Conservation (phyloP, 2,329 filamentous ascomycete genomes). For the Ophiosphaerella korrae region DNA sequence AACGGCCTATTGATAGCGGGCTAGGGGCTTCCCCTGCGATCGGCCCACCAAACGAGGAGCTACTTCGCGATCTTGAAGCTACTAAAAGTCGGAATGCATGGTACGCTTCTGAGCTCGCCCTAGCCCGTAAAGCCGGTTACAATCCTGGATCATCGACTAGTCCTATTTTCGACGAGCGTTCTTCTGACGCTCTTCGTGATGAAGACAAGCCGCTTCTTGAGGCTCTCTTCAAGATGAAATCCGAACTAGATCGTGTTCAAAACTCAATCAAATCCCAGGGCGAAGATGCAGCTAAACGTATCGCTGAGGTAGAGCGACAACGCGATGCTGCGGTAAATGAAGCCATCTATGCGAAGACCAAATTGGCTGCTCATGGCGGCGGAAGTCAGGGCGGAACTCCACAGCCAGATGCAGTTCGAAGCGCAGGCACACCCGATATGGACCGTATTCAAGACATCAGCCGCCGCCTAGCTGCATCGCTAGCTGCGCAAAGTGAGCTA, state of each 20-base stretch:
- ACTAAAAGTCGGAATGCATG: slow-evolving; percentile 88
- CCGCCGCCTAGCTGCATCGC: slow-evolving; percentile 78
- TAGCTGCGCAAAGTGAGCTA: slow-evolving; percentile 81
- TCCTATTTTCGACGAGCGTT: slow-evolving; percentile 75
- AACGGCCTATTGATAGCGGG: slow-evolving; percentile 62
- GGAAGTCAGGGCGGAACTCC: slow-evolving; percentile 67
- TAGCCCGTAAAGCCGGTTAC: slow-evolving; percentile 91
- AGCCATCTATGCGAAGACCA: slow-evolving; percentile 93
- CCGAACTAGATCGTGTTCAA: slow-evolving; percentile 88
- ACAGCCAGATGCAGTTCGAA: slow-evolving; percentile 60
- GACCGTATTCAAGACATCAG: slow-evolving; percentile 77
- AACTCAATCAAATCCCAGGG: slow-evolving; percentile 87
- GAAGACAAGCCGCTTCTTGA: slow-evolving; percentile 92
- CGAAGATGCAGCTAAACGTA: slow-evolving; percentile 80
- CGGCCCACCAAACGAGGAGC: slow-evolving; percentile 69
- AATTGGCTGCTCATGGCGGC: slow-evolving; percentile 77
- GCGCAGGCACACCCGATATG: slow-evolving; percentile 63
- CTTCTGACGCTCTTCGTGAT: slow-evolving; percentile 81
- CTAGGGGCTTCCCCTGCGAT: slow-evolving; percentile 64
- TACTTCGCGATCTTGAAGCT: slow-evolving; percentile 85
- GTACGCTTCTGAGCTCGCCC: slow-evolving; percentile 92
- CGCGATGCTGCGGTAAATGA: slow-evolving; percentile 93
- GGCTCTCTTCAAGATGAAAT: slow-evolving; percentile 87
- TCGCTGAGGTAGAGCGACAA: slow-evolving; percentile 93
- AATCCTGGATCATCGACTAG: slow-evolving; percentile 71